Conservation (phyloP, 1,139 yeast species). For the Blastobotrys apis region DNA sequence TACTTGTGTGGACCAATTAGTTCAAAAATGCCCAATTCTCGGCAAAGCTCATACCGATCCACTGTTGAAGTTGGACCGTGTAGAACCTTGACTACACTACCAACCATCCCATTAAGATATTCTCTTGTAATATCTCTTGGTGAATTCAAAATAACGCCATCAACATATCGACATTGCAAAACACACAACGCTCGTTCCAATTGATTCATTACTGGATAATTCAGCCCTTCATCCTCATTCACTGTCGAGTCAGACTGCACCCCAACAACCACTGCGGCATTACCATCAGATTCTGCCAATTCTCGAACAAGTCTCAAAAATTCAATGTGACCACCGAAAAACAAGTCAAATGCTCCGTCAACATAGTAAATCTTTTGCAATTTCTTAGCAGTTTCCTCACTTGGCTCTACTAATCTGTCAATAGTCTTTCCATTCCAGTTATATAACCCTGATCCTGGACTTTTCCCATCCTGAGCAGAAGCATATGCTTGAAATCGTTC, state of each 20-base stretch:
- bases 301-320: slow-evolving; percentile 48
- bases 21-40: slow-evolving; percentile 6
- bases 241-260: slow-evolving; percentile 59
- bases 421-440: slow-evolving; percentile 22
- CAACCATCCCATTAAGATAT: slow-evolving; percentile 39
- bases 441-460: slow-evolving; percentile 60
- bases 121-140: slow-evolving; percentile 49
- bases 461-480: slow-evolving; percentile 58
- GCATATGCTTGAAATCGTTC: slow-evolving; percentile 56
- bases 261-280: slow-evolving; percentile 59
- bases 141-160: slow-evolving; percentile 66
- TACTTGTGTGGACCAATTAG: slow-evolving; percentile 44
- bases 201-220: slow-evolving; percentile 81
- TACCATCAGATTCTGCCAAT: slow-evolving; percentile 31
- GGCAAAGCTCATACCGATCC: slow-evolving; percentile 9
- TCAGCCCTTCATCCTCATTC: slow-evolving; percentile 57
- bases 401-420: slow-evolving; percentile 33
- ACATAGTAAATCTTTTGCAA: slow-evolving; percentile 48
- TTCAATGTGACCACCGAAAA: slow-evolving; percentile 90
- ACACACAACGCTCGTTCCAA: slow-evolving; percentile 85
- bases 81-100: slow-evolving; percentile 44
- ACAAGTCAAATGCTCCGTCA: slow-evolving; percentile 87
- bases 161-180: slow-evolving; percentile 80
- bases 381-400: slow-evolving; percentile 21
- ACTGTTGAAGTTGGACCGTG: slow-evolving; percentile 57